phyloP scores from a whole-genome alignment of 805 yeast species.

The Hanseniaspora occidentalis region DNA sequence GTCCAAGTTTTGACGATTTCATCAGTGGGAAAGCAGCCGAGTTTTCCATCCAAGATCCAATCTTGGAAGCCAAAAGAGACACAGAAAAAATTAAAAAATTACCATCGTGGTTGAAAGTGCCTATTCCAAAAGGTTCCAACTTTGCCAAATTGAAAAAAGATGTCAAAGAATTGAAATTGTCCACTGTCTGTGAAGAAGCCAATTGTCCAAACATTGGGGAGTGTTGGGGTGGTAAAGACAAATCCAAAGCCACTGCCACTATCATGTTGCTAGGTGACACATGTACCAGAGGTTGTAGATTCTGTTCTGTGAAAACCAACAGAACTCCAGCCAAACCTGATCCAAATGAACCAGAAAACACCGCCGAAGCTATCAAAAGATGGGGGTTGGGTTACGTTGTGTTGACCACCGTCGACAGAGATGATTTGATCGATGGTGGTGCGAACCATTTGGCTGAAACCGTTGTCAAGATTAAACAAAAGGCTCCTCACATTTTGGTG shows the following conservation, averaged over 20 bases:
- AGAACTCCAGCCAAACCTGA: conserved; percentile 81
- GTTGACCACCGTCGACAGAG: conserved; percentile 93
- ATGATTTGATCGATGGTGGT: conserved; percentile 89
- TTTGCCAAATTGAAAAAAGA: conserved; percentile 74
- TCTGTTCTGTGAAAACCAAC: conserved; percentile 92
- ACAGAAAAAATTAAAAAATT: conserved; percentile 57
- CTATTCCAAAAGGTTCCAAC: conserved; percentile 89
- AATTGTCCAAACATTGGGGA: conserved; percentile 99
- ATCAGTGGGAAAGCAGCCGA: conserved; percentile 68
- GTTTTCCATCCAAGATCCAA: conserved; percentile 47
- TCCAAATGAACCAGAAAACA: conserved; percentile 93
- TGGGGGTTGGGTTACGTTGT: conserved; percentile 99
- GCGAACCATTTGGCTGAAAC: conserved; percentile 84
- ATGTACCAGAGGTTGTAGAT: conserved; percentile 98
- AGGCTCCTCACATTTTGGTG: conserved; percentile 83
- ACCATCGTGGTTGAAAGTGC: conserved; percentile 91
- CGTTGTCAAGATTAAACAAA: conserved; percentile 67
- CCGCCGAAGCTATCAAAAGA: conserved; percentile 91
- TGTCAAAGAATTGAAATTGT: conserved; percentile 72
- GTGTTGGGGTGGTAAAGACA: conserved; percentile 94
- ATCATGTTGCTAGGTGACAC: conserved; percentile 98
- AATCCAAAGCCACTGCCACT: conserved; percentile 74
- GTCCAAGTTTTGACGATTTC: conserved; percentile 92
- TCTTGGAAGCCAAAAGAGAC: conserved; percentile 49
- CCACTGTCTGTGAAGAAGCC: conserved; percentile 98